Evolutionary conservation across 78 protist species (phyloP).

Genomic region (Mastigamoeba balamuthi): DNA sequence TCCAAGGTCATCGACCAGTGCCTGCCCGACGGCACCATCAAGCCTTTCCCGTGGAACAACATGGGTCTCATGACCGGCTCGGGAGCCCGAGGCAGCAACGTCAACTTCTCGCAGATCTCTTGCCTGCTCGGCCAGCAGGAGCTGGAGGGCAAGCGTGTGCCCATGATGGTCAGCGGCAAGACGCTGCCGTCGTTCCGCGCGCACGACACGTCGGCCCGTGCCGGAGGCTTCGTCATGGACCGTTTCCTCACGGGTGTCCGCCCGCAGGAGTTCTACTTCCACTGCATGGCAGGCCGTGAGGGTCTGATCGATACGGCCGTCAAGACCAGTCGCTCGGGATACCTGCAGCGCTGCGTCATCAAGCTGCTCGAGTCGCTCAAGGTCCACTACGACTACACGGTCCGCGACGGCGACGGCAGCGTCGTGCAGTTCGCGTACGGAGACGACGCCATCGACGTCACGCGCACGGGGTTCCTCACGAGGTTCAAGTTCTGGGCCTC

Average conservation of each 20-base stretch:
- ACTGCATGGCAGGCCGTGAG: slow-evolving; percentile 99
- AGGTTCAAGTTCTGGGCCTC: slow-evolving; percentile 33
- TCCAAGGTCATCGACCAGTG: slow-evolving; percentile 57
- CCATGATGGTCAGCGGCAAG: slow-evolving; percentile 87
- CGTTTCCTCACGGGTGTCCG: slow-evolving; percentile 96
- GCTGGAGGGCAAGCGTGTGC: slow-evolving; percentile 96
- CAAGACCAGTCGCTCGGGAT: slow-evolving; percentile 96
- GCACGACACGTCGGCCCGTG: slow-evolving; percentile 72
- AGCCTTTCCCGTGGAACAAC: slow-evolving; percentile 88
- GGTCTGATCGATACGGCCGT: slow-evolving; percentile 99
- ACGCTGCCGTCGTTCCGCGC: slow-evolving; percentile 80
- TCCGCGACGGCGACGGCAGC: slow-evolving; percentile 80
- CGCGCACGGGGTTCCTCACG: slow-evolving; percentile 28
- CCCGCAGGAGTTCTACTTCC: slow-evolving; percentile 95
- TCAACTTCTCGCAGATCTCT: slow-evolving; percentile 94
- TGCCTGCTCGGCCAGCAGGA: slow-evolving; percentile 81
- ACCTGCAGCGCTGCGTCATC: slow-evolving; percentile 94
- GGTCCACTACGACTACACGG: slow-evolving; percentile 77
- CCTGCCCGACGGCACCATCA: slow-evolving; percentile 76
- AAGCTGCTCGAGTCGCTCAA: slow-evolving; percentile 89
- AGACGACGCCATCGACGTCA: slow-evolving; percentile 87
- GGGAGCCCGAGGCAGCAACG: slow-evolving; percentile 97
- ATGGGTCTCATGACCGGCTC: slow-evolving; percentile 87
- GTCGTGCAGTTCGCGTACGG: slow-evolving; percentile 93
- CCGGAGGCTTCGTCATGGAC: slow-evolving; percentile 84